A percentile compares a stretch with the other conserved stretches of the same genome.
Conservation (phyloP, 768 basidiomycete genomes). For the Suillus occidentalis region DNA sequence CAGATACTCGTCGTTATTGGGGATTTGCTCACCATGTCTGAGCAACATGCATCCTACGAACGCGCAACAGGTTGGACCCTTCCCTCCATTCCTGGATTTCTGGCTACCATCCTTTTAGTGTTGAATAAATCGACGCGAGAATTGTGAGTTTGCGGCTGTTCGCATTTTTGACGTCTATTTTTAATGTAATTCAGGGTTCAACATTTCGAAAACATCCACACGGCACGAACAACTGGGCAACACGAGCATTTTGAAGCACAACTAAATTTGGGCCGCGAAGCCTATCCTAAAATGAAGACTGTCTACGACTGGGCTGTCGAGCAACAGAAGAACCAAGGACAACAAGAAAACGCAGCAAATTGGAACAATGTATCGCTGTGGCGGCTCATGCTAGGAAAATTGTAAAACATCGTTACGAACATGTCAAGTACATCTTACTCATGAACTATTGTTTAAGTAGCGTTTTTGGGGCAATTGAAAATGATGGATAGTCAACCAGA, state of each 20-base stretch:
- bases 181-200: slow-evolving; percentile 20
- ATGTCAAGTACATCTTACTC: background rate
- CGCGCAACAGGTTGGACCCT: slow-evolving; percentile 27
- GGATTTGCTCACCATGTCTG: slow-evolving; percentile 29
- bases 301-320: slow-evolving; percentile 29
- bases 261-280: slow-evolving; percentile 18
- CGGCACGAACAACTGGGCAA: slow-evolving; percentile 12
- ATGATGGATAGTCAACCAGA: background rate
- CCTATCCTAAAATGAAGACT: slow-evolving; percentile 30
- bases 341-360: background rate
- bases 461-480: background rate
- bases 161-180: background rate
- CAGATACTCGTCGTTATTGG: slow-evolving; percentile 30
- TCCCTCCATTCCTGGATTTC: slow-evolving; percentile 29
- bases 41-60: slow-evolving; percentile 30
- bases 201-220: slow-evolving; percentile 30
- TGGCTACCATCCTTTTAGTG: slow-evolving; percentile 27
- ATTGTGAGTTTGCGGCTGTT: slow-evolving; percentile 25
- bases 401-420: slow-evolving; percentile 6
- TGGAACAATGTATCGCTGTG: slow-evolving; percentile 32
- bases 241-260: slow-evolving; percentile 25
- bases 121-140: slow-evolving; percentile 32
- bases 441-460: background rate
- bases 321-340: slow-evolving; percentile 8
- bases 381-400: slow-evolving; percentile 23